Percentiles rank a stretch among this genome's conserved stretches.
Evolutionary conservation across 1,284 basidiomycete species (phyloP).

Genomic region (Exobasidium cylindrosporum): DNA sequence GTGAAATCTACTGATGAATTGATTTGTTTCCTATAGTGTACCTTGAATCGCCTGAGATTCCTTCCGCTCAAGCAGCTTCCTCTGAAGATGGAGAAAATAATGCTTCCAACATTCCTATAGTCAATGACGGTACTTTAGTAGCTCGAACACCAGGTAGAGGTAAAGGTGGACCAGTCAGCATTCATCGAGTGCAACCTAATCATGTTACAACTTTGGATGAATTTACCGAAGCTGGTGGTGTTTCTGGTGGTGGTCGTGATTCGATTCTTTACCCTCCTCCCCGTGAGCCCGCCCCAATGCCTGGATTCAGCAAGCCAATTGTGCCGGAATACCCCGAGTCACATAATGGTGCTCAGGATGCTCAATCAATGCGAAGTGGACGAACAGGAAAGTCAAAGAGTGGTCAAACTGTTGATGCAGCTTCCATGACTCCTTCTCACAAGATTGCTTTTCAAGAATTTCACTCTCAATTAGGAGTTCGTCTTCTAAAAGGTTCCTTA

Average conservation of each 20-base stretch:
- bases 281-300: constrained; percentile 34
- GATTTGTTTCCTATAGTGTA: constrained; percentile 25
- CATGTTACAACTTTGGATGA: constrained; percentile 46
- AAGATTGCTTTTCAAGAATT: constrained; percentile 55
- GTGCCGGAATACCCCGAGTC: constrained; percentile 30
- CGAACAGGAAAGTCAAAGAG: constrained; percentile 24
- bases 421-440: constrained; percentile 29
- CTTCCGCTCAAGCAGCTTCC: constrained; percentile 26
- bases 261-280: constrained; percentile 53
- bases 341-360: constrained; percentile 23
- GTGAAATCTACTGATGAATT: background rate
- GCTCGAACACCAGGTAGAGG: constrained; percentile 52
- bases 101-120: constrained; percentile 45
- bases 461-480: constrained; percentile 66
- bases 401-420: constrained; percentile 6
- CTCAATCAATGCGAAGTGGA: constrained; percentile 31
- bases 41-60: constrained; percentile 49
- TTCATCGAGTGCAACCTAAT: constrained; percentile 45
- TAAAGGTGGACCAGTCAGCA: constrained; percentile 47
- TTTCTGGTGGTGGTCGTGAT: constrained; percentile 51
- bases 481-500: constrained; percentile 85
- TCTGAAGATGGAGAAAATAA: constrained; percentile 16
- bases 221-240: constrained; percentile 49
- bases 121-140: constrained; percentile 50
- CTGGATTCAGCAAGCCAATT: constrained; percentile 39